Base-by-base conservation (phyloP, 495 filamentous ascomycete species). In the Podospora pseudocomata region DNA sequence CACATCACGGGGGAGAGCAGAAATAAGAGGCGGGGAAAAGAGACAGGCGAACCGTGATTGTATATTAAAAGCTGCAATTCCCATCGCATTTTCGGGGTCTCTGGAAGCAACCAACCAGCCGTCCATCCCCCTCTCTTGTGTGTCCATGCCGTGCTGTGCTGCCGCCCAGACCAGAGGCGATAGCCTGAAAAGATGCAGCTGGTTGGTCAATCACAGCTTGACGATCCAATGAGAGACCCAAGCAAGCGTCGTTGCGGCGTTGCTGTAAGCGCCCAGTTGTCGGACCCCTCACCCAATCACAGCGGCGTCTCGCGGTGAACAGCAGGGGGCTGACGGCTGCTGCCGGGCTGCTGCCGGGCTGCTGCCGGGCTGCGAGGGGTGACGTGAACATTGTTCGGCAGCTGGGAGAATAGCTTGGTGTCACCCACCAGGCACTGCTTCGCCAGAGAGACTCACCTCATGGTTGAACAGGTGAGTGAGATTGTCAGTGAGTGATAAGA, bases 141-240 rank as follows among this genome's bases (percentile, higher is more conserved):
- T 20, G 26, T 9, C 60, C 23, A 23, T 23, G 23, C 61, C 32
- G 13, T 23, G 58, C 60, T 28, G 53, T 53, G 53, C 66, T 73
- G 70, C 69, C 74, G 73, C 74, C 70, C 71, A 32, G 57, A 59
- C 64, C 70, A 65, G 68, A 70, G 67, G 69, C 66, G 66, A 72
- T 58, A 71, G 71, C 66, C 72, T 73, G 72, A 67, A 63, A 61
- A 75, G 71, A 73, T 71, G 74, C 72, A 62, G 67, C 71, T 66
- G 65, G 74, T 39, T 69, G 64, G 72, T 70, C 69, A 70, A 73
- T 76, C 74, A 76, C 74, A 71, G 68, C 15, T 9, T 3, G 9
- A 56, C 60, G 69, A 26, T 69, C 74, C 74, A 76, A 76, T 76
- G 67, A 69, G 71, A 74, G 71, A 4, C 55, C 60, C 19, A 58